phyloP scores from a whole-genome alignment of 352 stramenopile species.

The Phytophthora podocarpi region DNA sequence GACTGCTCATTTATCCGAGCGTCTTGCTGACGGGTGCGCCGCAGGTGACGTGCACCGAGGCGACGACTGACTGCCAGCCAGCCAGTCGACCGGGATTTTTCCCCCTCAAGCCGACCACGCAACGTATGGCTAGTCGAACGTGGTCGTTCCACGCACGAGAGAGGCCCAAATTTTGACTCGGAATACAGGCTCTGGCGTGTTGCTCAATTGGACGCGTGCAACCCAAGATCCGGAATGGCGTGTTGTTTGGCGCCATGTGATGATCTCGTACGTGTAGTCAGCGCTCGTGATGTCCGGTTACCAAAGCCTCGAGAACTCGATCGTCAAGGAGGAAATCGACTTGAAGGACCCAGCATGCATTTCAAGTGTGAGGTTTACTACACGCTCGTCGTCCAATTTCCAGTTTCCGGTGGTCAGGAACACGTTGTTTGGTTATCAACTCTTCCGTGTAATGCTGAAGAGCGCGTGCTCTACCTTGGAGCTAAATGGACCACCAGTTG shows the following conservation, averaged over 20 bases:
- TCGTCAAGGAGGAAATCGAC: too few species aligned
- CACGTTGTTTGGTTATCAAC: neutral
- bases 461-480: too few species aligned
- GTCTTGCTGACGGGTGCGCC: conserved; percentile 2
- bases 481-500: too few species aligned
- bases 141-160: neutral
- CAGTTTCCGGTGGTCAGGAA: neutral
- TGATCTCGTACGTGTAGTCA: neutral
- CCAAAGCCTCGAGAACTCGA: too few species aligned
- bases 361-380: too few species aligned
- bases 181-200: conserved; percentile 6
- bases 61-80: conserved; percentile 10
- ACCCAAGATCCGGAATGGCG: conserved; percentile 7
- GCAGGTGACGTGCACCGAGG: neutral
- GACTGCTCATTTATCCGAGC: neutral
- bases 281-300: too few species aligned
- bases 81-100: neutral
- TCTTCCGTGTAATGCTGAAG: too few species aligned
- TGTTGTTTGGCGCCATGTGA: neutral
- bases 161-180: conserved; percentile 8
- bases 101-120: too few species aligned
- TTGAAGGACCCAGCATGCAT: too few species aligned
- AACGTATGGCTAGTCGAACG: conserved; percentile 22
- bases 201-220: conserved; percentile 1
- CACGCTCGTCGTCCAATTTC: neutral